Conservation (phyloP, 2,329 filamentous ascomycete species). For the Penicillium sp. region DNA sequence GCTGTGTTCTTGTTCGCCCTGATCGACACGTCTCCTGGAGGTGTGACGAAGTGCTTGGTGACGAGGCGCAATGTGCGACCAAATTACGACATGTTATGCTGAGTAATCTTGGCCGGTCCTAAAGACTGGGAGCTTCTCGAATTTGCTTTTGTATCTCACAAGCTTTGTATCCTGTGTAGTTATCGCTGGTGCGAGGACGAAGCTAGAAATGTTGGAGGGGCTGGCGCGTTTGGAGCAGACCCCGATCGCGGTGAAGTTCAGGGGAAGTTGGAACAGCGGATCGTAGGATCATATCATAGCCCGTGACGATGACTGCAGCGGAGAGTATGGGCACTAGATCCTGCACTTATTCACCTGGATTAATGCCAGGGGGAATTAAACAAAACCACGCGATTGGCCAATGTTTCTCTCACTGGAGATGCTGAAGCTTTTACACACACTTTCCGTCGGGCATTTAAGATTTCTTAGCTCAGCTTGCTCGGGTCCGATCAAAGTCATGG, state of each 20-base stretch:
- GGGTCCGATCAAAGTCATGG: not conserved
- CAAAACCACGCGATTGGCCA: not conserved
- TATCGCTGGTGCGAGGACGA: not conserved
- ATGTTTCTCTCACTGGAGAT: not conserved
- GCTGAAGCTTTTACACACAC: not conserved
- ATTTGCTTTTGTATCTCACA: not conserved
- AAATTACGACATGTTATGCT: conserved; percentile 12
- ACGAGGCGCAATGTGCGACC: conserved; percentile 2
- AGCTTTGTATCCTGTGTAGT: not conserved
- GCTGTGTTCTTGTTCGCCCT: conserved; percentile 59
- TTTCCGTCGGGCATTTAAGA: not conserved
- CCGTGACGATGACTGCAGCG: too few relatives aligned
- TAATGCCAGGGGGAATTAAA: not conserved
- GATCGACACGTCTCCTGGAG: conserved; percentile 63
- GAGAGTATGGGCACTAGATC: too few relatives aligned
- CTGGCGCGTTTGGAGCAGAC: not conserved
- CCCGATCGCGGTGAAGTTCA: not conserved
- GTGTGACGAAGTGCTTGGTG: conserved; percentile 6
- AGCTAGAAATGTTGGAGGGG: not conserved
- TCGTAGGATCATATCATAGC: too few relatives aligned
- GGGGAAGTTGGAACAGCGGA: too few relatives aligned
- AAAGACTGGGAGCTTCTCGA: conserved; percentile 49
- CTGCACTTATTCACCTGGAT: too few relatives aligned
- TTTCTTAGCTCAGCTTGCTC: not conserved
- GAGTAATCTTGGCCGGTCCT: conserved; percentile 6